Evolutionary conservation across 805 yeast genomes (phyloP), one percentile per base, ranked within the genome.

Genomic region (Ogataea nakhonphanomensis): DNA sequence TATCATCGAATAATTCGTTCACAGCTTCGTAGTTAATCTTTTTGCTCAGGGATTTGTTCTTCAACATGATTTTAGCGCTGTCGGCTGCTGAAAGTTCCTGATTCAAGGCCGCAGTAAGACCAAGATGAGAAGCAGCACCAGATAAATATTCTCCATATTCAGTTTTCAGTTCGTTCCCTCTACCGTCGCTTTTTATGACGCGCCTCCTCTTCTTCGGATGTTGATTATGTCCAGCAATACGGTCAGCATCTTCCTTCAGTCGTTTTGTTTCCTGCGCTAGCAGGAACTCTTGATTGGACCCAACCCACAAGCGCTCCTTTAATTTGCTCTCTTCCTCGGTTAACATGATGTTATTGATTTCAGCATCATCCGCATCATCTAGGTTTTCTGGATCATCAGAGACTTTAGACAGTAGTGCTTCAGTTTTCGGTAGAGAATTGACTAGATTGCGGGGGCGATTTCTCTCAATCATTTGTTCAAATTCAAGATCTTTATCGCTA

Each of bases 1-100:
- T 47, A 44, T 59, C 63, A 28, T 58, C 60, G 33, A 65, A 73
- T 48, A 75, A 59, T 44, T 72, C 77, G 47, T 80, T 81, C 39
- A 91, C 76, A 4, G 91, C 89, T 34, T 75, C 80, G 61, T 93
- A 93, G 62, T 93, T 93, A 61, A 93, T 84, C 69, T 93, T 93
- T 65, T 82, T 84, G 21, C 96, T 86, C 49, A 83, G 80, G 6
- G 84, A 71, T 55, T 86, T 81, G 62, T 81, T 84, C 49, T 78
- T 76, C 28, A 91, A 59, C 84, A 88, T 79, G 41, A 71, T 78
- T 56, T 77, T 83, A 3, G 93, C 93, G 55, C 84, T 81, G 37
- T 84, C 95, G 1, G 84, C 87, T 0, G 96, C 86, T 2, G 85
- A 67, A 24, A 72, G 59, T 32, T 67, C 74, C 43, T 71, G 78